phyloP scores from a whole-genome alignment of 331 rosid species.

The Malus hybrid region DNA sequence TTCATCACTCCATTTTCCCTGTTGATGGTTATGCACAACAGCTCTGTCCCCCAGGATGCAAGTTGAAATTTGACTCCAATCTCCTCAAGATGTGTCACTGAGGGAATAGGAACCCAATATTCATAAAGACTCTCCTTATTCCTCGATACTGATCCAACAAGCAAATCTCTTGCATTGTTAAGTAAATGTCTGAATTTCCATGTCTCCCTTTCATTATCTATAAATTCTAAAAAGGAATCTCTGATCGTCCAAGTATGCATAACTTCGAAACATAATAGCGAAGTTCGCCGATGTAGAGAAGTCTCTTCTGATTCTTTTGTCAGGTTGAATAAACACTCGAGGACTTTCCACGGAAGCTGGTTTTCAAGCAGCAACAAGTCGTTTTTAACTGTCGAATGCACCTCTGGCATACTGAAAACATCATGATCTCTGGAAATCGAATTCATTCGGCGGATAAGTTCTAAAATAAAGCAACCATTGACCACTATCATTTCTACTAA shows the following conservation, averaged over 20 bases:
- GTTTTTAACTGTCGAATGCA: too few relatives aligned
- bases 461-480: background rate
- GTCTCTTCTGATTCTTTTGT: too few relatives aligned
- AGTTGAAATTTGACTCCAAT: too few relatives aligned
- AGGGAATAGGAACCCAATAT: background rate
- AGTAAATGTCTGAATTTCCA: background rate
- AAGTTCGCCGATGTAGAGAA: too few relatives aligned
- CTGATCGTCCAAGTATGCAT: too few relatives aligned
- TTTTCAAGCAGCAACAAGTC: too few relatives aligned
- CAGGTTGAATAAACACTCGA: background rate
- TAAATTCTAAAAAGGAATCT: too few relatives aligned
- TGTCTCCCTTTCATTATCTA: too few relatives aligned
- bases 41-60: rapidly evolving
- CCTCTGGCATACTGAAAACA: too few relatives aligned
- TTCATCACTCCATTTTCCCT: background rate
- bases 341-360: too few relatives aligned
- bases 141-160: background rate
- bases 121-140: rapidly evolving
- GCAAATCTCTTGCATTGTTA: background rate
- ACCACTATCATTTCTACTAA: background rate
- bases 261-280: too few relatives aligned
- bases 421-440: too few relatives aligned
- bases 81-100: background rate
- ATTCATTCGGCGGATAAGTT: background rate
- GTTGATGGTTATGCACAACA: background rate